These are phyloP conservation scores for Candida sanyaensis DNA, from an alignment of 1,139 yeast genomes.

Conservation along the genomic window DNA sequence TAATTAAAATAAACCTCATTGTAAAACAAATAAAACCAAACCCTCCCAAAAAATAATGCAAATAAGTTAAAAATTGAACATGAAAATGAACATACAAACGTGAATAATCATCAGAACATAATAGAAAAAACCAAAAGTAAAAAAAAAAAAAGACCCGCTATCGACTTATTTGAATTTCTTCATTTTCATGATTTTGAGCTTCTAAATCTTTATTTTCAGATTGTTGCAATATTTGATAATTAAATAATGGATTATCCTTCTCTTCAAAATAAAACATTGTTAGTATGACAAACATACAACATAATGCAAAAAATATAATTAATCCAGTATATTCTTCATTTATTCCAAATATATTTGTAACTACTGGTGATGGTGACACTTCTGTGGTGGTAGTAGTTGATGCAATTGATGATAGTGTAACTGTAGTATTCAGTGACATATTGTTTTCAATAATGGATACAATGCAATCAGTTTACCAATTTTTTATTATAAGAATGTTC, in stretches of 20 bases:
- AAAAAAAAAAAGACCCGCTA: too few species aligned
- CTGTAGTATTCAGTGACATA: neutral
- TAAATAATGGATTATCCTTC: slow-evolving; percentile 1
- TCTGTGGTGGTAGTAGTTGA: neutral
- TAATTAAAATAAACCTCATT: too few species aligned
- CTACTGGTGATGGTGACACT: neutral
- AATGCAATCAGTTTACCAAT: too few species aligned
- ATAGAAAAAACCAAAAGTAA: too few species aligned
- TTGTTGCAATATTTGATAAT: slow-evolving; percentile 5
- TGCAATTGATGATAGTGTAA: neutral
- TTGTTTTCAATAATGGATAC: neutral
- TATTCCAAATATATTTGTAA: neutral
- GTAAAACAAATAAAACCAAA: too few species aligned
- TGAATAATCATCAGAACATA: too few species aligned
- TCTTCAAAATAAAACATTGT: slow-evolving; percentile 8
- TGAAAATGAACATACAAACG: too few species aligned
- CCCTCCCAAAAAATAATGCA: too few species aligned
- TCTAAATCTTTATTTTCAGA: slow-evolving; percentile 4
- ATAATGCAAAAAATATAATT: slow-evolving; percentile 8
- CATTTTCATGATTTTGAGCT: neutral
- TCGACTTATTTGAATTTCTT: too few species aligned
- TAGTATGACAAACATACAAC: slow-evolving; percentile 8
- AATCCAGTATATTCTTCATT: slow-evolving; percentile 11
- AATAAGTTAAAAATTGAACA: too few species aligned
- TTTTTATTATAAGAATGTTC: too few species aligned